These are phyloP conservation scores for Cenchrus purpureus DNA, from an alignment of 176 grass and related monocot species.

Conservation along the genomic window DNA sequence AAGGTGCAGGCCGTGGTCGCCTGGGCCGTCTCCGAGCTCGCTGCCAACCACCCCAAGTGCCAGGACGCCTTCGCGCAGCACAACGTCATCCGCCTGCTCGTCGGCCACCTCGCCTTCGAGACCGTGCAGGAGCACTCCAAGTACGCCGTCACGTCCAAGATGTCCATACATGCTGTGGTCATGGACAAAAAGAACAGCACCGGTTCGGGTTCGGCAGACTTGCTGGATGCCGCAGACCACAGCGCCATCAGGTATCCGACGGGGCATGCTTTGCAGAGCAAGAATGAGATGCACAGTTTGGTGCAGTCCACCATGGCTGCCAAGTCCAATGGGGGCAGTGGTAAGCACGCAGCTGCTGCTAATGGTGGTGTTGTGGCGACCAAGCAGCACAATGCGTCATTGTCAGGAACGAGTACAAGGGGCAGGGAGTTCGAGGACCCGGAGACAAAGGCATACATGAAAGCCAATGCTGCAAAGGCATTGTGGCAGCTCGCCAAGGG, in stretches of 20 bases:
- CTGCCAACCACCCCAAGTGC: slow-evolving; percentile 72
- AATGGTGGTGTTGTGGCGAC: slow-evolving; percentile 19
- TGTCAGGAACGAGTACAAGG: slow-evolving; percentile 66
- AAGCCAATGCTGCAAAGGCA: slow-evolving; percentile 91
- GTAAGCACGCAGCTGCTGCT: background rate
- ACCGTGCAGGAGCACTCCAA: slow-evolving; percentile 98
- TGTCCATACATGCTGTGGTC: slow-evolving; percentile 82
- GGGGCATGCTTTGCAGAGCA: slow-evolving; percentile 38
- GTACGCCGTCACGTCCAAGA: slow-evolving; percentile 72
- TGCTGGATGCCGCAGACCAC: slow-evolving; percentile 48
- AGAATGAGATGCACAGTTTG: slow-evolving; percentile 81
- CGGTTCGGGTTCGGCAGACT: background rate
- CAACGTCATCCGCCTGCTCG: slow-evolving; percentile 77
- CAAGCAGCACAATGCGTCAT: slow-evolving; percentile 52
- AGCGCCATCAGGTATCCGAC: slow-evolving; percentile 36
- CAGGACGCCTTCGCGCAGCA: slow-evolving; percentile 87
- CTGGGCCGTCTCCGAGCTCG: slow-evolving; percentile 90
- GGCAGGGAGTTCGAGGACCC: slow-evolving; percentile 85
- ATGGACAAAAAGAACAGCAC: slow-evolving; percentile 85
- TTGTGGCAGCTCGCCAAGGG: slow-evolving; percentile 84
- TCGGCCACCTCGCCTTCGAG: slow-evolving; percentile 88
- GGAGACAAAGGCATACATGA: slow-evolving; percentile 87
- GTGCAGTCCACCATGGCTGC: slow-evolving; percentile 79
- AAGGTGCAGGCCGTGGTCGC: slow-evolving; percentile 94
- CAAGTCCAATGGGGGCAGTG: slow-evolving; percentile 53